Evolutionary conservation across 345 rosid genomes (phyloP).

Genomic region (Gossypium thurberi): DNA sequence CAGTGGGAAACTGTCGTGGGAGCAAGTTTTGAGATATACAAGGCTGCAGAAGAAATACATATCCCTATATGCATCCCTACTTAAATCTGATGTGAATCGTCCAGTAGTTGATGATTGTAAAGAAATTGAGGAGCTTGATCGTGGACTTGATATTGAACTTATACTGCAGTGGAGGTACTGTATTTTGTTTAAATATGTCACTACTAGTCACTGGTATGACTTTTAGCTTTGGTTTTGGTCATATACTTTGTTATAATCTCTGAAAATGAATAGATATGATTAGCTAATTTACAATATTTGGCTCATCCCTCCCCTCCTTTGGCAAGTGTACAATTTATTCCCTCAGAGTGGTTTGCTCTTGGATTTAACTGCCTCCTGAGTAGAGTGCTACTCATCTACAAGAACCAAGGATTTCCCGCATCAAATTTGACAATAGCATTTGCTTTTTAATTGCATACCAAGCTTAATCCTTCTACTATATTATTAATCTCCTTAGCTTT

Average conservation of each 20-base stretch:
- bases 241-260: background rate
- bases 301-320: background rate
- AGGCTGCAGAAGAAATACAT: slow-evolving; percentile 83
- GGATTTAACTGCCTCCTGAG: background rate
- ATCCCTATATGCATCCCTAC: slow-evolving; percentile 75
- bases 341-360: background rate
- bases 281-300: background rate
- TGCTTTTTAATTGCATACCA: background rate
- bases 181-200: slow-evolving; percentile 12
- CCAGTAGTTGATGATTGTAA: slow-evolving; percentile 58
- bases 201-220: background rate
- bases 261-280: background rate
- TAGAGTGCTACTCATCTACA: background rate
- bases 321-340: background rate
- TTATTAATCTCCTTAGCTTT: background rate
- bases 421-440: background rate
- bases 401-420: background rate
- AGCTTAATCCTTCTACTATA: background rate
- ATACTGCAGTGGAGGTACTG: slow-evolving; percentile 93
- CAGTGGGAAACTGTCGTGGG: slow-evolving; percentile 98
- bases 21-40: slow-evolving; percentile 66
- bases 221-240: background rate
- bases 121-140: slow-evolving; percentile 82
- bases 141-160: slow-evolving; percentile 77
- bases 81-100: slow-evolving; percentile 67